A percentile compares a stretch with the other conserved stretches of the same genome.
Conservation (phyloP, 1,139 yeast genomes). For the Saccharomyces hybrid region DNA sequence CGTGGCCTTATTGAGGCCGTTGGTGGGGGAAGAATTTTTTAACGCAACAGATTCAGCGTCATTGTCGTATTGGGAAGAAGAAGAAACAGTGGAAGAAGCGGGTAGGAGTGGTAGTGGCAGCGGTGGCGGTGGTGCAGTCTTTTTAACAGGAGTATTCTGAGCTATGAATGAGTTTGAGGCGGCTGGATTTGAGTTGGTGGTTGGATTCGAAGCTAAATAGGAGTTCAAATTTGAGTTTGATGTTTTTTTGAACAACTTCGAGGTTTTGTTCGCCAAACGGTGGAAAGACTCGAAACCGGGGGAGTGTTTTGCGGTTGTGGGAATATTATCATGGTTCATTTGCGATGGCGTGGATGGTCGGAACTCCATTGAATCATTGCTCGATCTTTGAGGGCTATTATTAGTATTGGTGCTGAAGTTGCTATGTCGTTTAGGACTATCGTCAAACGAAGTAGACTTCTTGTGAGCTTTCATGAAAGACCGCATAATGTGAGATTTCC, state of each 20-base stretch:
- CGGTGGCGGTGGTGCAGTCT: background rate
- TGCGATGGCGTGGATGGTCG: slow-evolving; percentile 18
- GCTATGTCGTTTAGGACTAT: slow-evolving; percentile 15
- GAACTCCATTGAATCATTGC: slow-evolving; percentile 15
- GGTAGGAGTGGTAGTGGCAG: slow-evolving; percentile 4
- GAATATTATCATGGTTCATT: slow-evolving; percentile 5
- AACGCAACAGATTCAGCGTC: background rate
- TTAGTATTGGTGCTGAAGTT: slow-evolving; percentile 9
- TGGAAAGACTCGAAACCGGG: slow-evolving; percentile 29
- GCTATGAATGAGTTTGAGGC: background rate
- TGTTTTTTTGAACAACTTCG: slow-evolving; percentile 26
- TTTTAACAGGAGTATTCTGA: slow-evolving; percentile 7
- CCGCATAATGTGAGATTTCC: slow-evolving; percentile 21
- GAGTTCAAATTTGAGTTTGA: slow-evolving; percentile 13
- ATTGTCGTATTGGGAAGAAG: background rate
- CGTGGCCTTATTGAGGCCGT: background rate
- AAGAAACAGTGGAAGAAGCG: background rate
- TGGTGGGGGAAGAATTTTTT: background rate
- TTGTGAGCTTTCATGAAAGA: slow-evolving; percentile 35
- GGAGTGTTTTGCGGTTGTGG: slow-evolving; percentile 14
- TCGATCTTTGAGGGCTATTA: slow-evolving; percentile 15
- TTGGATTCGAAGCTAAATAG: slow-evolving; percentile 2
- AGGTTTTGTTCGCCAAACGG: slow-evolving; percentile 22
- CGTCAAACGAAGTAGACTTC: slow-evolving; percentile 30
- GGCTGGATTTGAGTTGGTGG: slow-evolving; percentile 2